Evolutionary conservation across 192 early-diverging fungal genomes (phyloP), one percentile per base, ranked within the genome.

Genomic region (Geosiphon pyriformis): DNA sequence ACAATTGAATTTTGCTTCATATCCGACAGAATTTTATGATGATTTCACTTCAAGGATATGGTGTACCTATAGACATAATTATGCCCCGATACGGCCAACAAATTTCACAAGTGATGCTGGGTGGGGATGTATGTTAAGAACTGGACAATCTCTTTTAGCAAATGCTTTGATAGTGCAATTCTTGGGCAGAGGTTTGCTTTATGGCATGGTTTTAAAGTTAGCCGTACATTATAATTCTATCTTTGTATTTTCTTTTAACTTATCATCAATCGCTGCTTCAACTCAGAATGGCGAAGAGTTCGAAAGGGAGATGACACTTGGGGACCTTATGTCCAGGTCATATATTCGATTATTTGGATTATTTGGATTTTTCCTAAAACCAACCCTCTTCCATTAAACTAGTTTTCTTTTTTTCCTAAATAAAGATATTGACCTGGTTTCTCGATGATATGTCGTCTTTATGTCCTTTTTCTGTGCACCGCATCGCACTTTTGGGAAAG

Each of bases 101-200:
- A 73, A 71, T 42, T 93, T 86, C 65, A 95, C 92, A 20, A 87
- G 85, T 8, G 96, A 99, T 71, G 81, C 86, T 51, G 92, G 92
- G 3, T 94, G 94, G 94, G 96, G 96, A 0, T 99, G 96, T 76
- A 99, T 99, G 96, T 73, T 99, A 57, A 74, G 96, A 25, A 90
- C 90, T 47, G 94, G 95, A 0, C 96, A 99, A 76, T 92, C 91
- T 73, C 75, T 99, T 32, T 81, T 99, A 46, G 88, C 91, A 0
- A 94, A 92, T 69, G 85, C 92, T 0, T 74, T 96, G 18, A 70
- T 92, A 61, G 68, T 89, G 22, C 85, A 91, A 67, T 69, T 82
- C 26, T 76, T 97, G 69, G 92, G 93, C 18, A 73, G 92, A 77
- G 87, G 87, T 90, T 68, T 33, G 63, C 70, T 65, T n/a, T 7